Evolutionary conservation across 164 flowering plant genomes (phyloP).

Genomic region (Piper betle): DNA sequence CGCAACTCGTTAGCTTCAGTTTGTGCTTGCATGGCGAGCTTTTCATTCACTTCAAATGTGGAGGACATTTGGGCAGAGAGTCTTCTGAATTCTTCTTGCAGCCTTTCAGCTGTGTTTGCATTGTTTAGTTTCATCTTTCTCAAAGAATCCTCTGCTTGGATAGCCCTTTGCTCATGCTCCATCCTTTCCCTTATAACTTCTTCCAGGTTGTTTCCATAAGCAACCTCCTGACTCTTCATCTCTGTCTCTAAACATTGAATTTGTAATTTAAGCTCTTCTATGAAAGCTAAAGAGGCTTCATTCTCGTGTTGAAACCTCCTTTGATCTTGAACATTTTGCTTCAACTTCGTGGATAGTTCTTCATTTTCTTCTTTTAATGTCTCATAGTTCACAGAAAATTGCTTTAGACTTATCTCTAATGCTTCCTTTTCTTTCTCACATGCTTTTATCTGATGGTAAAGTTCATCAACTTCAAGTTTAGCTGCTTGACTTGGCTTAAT

Average conservation of each 20-base stretch:
- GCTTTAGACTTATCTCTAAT: constrained; percentile 63
- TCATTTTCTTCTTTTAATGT: constrained; percentile 71
- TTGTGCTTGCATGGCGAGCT: constrained; percentile 53
- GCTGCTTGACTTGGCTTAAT: constrained; percentile 34
- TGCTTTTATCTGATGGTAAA: constrained; percentile 50
- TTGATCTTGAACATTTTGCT: constrained; percentile 59
- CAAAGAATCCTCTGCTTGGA: constrained; percentile 70
- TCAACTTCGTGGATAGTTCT: constrained; percentile 42
- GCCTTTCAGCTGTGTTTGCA: constrained; percentile 63
- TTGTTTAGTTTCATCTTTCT: constrained; percentile 57
- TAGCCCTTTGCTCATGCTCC: constrained; percentile 88
- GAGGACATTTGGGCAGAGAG: constrained; percentile 74
- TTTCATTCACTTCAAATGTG: constrained; percentile 75
- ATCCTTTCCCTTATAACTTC: constrained; percentile 43
- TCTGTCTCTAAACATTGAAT: constrained; percentile 51
- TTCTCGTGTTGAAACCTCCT: constrained; percentile 62
- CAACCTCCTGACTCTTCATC: constrained; percentile 42
- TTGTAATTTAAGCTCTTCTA: constrained; percentile 41
- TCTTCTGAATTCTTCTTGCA: constrained; percentile 73
- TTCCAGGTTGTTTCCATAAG: constrained; percentile 64
- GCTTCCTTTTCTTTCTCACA: constrained; percentile 64
- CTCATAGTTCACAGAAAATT: constrained; percentile 72
- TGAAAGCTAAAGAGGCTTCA: constrained; percentile 23
- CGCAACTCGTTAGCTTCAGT: constrained; percentile 62
- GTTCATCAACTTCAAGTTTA: constrained; percentile 47